A percentile compares a stretch with the other conserved stretches of the same genome.
Conservation (phyloP, 148 eudicot species). For the Chenopodium quinoa region DNA sequence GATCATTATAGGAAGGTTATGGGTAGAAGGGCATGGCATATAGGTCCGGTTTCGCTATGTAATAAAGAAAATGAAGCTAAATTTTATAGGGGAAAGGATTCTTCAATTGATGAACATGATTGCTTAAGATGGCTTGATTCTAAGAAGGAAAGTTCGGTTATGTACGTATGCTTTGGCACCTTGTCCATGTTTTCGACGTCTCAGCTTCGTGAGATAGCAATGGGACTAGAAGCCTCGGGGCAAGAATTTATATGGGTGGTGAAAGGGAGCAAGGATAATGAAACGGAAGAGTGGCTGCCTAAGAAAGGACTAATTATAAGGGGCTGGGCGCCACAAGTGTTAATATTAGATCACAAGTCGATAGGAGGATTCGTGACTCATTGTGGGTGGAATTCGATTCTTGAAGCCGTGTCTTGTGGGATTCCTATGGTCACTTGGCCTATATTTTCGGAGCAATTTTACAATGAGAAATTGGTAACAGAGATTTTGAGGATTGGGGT, state of each 20-base stretch:
- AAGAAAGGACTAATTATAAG: slow-evolving; percentile 15
- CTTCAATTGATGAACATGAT: background rate
- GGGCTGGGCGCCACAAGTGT: slow-evolving; percentile 34
- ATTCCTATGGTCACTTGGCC: slow-evolving; percentile 34
- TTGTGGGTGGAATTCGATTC: slow-evolving; percentile 34
- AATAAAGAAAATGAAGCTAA: no score
- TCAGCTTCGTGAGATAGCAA: slow-evolving; percentile 15
- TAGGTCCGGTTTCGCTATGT: no score
- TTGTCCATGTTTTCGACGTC: background rate
- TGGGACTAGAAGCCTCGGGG: slow-evolving; percentile 8
- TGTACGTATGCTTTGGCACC: slow-evolving; percentile 18
- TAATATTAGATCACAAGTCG: slow-evolving; percentile 17
- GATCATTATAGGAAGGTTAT: no score
- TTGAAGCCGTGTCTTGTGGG: slow-evolving; percentile 12
- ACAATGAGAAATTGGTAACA: slow-evolving; percentile 22
- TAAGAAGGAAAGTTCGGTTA: background rate
- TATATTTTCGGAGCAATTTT: slow-evolving; percentile 27
- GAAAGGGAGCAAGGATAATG: background rate
- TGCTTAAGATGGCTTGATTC: slow-evolving; percentile 17
- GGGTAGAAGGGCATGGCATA: no score
- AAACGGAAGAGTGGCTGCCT: background rate
- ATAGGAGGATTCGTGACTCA: slow-evolving; percentile 28
- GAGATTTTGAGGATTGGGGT: slow-evolving; percentile 36
- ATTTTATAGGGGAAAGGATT: no score
- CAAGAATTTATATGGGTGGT: slow-evolving; percentile 22